Percentiles rank a stretch among this genome's conserved stretches.
Conservation (phyloP, 2,329 filamentous ascomycete genomes). For the Aspergillus terreus region DNA sequence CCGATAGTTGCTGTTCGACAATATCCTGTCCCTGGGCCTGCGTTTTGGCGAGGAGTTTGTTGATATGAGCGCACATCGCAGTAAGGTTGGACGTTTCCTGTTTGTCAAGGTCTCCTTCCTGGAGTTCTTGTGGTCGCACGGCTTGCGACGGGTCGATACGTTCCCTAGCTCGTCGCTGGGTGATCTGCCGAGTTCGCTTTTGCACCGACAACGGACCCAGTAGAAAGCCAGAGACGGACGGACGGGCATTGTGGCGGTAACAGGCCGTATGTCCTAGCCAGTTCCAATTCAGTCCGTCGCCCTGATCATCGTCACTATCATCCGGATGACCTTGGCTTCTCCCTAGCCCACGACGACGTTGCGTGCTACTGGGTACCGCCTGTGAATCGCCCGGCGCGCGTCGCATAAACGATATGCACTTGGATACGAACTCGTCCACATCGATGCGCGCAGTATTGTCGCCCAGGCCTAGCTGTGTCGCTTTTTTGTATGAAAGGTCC, state of each 20-base stretch:
- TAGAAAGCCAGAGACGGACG: conserved; percentile 76
- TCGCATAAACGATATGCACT: conserved; percentile 84
- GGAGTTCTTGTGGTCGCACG: conserved; percentile 70
- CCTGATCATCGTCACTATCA: conserved; percentile 66
- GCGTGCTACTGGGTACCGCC: conserved; percentile 40
- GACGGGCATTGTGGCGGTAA: conserved; percentile 67
- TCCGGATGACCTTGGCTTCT: conserved; percentile 44
- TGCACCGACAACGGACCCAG: conserved; percentile 85
- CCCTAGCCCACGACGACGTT: conserved; percentile 38
- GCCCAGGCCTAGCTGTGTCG: conserved; percentile 69
- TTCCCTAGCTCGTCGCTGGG: conserved; percentile 66
- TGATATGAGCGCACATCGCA: conserved; percentile 71
- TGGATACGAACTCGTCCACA: conserved; percentile 85
- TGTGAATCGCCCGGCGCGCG: conserved; percentile 56
- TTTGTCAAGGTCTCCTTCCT: conserved; percentile 68
- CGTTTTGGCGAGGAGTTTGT: conserved; percentile 53
- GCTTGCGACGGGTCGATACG: conserved; percentile 66
- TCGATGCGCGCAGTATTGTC: conserved; percentile 73
- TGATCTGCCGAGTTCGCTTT: conserved; percentile 70
- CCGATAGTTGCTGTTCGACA: conserved; percentile 42
- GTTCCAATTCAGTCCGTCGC: conserved; percentile 80
- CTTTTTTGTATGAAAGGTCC: conserved; percentile 75
- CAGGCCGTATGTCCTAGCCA: conserved; percentile 75
- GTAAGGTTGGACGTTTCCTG: conserved; percentile 78
- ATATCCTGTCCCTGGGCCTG: conserved; percentile 45